Evolutionary conservation across 2,329 filamentous ascomycete species (phyloP).

Genomic region (Neoscytalidium dimidiatum): DNA sequence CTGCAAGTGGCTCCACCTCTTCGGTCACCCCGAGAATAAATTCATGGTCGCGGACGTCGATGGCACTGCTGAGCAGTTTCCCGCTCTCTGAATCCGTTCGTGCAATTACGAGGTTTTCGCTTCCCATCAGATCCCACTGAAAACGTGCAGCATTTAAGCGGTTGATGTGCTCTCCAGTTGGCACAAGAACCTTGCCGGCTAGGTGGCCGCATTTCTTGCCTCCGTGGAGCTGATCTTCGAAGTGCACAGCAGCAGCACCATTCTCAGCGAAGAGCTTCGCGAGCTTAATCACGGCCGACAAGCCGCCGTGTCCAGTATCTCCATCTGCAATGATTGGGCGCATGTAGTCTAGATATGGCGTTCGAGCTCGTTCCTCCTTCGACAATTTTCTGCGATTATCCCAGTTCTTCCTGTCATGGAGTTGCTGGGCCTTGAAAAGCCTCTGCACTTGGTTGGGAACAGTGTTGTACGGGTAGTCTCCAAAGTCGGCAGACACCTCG

Average conservation of each 20-base stretch:
- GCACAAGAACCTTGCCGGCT: slow-evolving; percentile 93
- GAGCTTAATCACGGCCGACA: slow-evolving; percentile 91
- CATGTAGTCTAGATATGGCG: slow-evolving; percentile 88
- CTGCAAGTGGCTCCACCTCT: slow-evolving; percentile 77
- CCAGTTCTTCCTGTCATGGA: slow-evolving; percentile 97
- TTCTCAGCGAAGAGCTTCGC: slow-evolving; percentile 98
- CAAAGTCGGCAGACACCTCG: slow-evolving; percentile 96
- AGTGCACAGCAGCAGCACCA: slow-evolving; percentile 92
- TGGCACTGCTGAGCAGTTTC: slow-evolving; percentile 82
- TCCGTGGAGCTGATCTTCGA: slow-evolving; percentile 96
- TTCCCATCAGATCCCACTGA: slow-evolving; percentile 98
- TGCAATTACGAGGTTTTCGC: slow-evolving; percentile 91
- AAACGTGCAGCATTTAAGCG: slow-evolving; percentile 87
- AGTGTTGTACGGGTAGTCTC: slow-evolving; percentile 98
- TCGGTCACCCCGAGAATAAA: slow-evolving; percentile 90
- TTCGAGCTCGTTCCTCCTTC: slow-evolving; percentile 68
- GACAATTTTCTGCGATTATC: slow-evolving; percentile 79
- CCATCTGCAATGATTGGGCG: slow-evolving; percentile 95
- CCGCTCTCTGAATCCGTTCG: slow-evolving; percentile 95
- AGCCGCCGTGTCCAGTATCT: slow-evolving; percentile 87
- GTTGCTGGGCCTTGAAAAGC: slow-evolving; percentile 91
- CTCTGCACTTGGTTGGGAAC: slow-evolving; percentile 98
- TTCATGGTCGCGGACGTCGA: slow-evolving; percentile 94
- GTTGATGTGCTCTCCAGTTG: slow-evolving; percentile 94
- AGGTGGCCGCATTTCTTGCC: slow-evolving; percentile 98